Base-by-base conservation (phyloP, 768 basidiomycete species). In the Kwoniella sp. region DNA sequence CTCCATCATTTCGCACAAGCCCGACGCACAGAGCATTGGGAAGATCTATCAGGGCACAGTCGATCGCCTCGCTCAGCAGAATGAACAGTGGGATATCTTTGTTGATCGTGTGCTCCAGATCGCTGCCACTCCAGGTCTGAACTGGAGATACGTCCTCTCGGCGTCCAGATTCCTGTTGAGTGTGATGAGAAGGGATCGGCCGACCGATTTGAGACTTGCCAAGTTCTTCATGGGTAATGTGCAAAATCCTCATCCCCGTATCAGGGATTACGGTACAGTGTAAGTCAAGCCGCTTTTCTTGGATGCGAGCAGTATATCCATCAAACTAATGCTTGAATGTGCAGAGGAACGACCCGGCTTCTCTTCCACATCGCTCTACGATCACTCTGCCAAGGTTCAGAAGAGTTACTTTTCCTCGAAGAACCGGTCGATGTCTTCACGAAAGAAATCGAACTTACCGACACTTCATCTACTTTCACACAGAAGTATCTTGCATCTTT, bases 311-410 rank as follows among this genome's bases (percentile, higher is more conserved):
- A 65, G 20, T n/a, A 13, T 11, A 41, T 25, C 22, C 22, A 9
- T 3, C 29, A 38, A 54, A 37, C 52, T 63, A 41, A 55, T 17
- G 11, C 23, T 57, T 25, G 28, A 13, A 8, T 22, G 5, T 45
- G 3, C 66, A 90, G 90, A 65, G 90, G 87, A 11, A 79, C 91
- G 26, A 85, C 87, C 20, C 89, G 88, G 74, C 74, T 90, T 38
- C 82, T 87, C 47, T 84, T 85, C 34, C 86, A 87, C 71, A 83
- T 91, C 75, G 92, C 92, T 81, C 86, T 90, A 63, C 86, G 91
- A 63, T 89, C 87, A 8, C 89, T 89, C 72, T 86, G 90, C 37
- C 82, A 82, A 70, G 86, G 76, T 0, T 82, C 83, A 13, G 86
- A 88, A 41, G 88, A 89, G 61, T 83, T 88, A 65, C 81, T 93